Conservation (phyloP, 441 rosid species). For the Erodium texanum region DNA sequence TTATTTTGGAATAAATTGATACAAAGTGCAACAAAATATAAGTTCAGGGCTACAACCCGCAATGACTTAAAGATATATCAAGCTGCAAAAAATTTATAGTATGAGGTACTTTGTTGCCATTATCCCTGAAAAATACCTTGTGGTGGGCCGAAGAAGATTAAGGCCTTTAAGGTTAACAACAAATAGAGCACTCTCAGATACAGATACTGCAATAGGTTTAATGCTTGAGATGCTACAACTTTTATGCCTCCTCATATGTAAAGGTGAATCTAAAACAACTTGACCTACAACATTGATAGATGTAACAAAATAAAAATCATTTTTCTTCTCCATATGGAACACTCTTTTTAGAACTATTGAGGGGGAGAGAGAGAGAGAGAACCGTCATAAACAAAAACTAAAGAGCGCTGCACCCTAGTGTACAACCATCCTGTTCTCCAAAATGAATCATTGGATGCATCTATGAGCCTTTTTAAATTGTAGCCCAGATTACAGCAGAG, state of each 20-base stretch:
- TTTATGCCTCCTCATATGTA: conserved; percentile 23
- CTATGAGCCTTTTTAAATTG: conserved; percentile 31
- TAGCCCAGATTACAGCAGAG: conserved; percentile 31
- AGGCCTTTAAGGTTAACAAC: conserved; percentile 25
- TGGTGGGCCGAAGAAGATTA: conserved; percentile 23
- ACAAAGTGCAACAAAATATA: no score
- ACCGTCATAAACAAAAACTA: conserved; percentile 38
- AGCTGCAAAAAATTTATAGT: background rate
- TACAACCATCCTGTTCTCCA: conserved; percentile 41
- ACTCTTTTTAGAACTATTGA: background rate
- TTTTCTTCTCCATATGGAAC: background rate
- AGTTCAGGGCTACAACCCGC: no score
- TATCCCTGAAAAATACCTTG: conserved; percentile 24
- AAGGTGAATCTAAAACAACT: conserved; percentile 25
- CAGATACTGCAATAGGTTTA: conserved; percentile 32
- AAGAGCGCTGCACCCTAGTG: conserved; percentile 28
- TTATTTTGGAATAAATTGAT: no score
- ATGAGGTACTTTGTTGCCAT: no score
- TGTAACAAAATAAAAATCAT: no score
- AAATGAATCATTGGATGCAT: conserved; percentile 28
- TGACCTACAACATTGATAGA: conserved; percentile 25
- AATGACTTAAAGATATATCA: no score
- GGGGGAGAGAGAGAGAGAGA: conserved; percentile 11
- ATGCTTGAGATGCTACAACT: conserved; percentile 25
- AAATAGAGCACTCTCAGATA: conserved; percentile 23